Conservation (phyloP, 2,329 filamentous ascomycete genomes). For the Xylaria sp. region DNA sequence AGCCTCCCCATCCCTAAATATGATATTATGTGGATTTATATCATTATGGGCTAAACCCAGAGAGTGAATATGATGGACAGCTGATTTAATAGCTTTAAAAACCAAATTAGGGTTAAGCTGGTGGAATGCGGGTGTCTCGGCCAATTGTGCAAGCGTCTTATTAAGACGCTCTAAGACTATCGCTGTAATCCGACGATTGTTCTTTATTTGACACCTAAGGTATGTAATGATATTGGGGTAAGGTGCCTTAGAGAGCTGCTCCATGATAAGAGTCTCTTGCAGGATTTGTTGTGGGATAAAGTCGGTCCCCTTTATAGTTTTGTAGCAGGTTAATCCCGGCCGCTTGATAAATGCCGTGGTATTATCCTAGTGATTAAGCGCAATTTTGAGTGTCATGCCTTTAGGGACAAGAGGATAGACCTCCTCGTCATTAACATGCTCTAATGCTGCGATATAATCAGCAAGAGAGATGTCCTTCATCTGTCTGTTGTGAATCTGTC, state of each 20-base stretch:
- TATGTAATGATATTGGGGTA: constrained; percentile 23
- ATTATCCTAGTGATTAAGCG: constrained; percentile 10
- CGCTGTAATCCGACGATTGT: constrained; percentile 14
- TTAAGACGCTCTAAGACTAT: constrained; percentile 14
- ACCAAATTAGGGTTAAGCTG: constrained; percentile 10
- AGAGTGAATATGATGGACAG: constrained; percentile 33
- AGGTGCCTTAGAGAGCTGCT: constrained; percentile 11
- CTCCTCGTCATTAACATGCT: constrained; percentile 17
- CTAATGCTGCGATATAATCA: constrained; percentile 5
- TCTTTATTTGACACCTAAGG: constrained; percentile 15
- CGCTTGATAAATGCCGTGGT: constrained; percentile 14
- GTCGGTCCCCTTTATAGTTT: constrained; percentile 9
- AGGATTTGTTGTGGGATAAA: constrained; percentile 13
- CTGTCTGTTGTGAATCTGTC: neutral
- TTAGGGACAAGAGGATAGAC: constrained; percentile 12
- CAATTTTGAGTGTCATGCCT: neutral
- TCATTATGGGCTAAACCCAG: constrained; percentile 40
- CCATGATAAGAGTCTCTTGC: constrained; percentile 16
- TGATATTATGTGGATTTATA: constrained; percentile 37
- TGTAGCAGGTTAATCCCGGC: constrained; percentile 9
- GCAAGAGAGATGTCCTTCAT: constrained; percentile 12
- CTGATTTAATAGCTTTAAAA: constrained; percentile 31
- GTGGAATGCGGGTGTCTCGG: neutral
- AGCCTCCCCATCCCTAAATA: constrained; percentile 33
- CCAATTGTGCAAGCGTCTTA: constrained; percentile 18